Evolutionary conservation across 306 rosid species (phyloP), one percentile per base, ranked within the genome.

Genomic region (Cucurbita argyrosperma): DNA sequence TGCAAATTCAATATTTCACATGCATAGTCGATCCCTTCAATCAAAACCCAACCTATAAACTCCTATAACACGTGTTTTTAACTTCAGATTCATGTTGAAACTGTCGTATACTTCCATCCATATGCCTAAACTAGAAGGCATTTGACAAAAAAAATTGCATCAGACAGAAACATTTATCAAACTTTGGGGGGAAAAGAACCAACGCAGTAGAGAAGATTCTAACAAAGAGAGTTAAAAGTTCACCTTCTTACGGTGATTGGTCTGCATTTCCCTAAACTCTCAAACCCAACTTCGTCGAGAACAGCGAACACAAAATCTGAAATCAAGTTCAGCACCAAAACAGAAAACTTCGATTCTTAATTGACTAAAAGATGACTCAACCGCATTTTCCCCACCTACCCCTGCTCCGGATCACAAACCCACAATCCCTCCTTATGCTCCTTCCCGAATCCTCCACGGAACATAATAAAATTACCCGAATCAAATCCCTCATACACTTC

Each of bases 351-450:
- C 74, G 56, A 76, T 46, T 71, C 65, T 70, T 49, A 81, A 74
- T 81, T 56, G 56, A 50, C 52, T 30, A 35, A 47, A 45, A 15
- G 63, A 73, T 59, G 42, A 60, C 70, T 90, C 79, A 93, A 69
- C 97, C 98, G 83, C 98, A 93, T 90, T 93, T 89, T 45, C 92
- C 96, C 94, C 96, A 90, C 80, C 94, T 87, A 79, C 96, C 90
- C 85, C 96, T 86, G 88, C 96, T 87, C 84, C 90, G 88, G 75
- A 93, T 93, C 79, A 93, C 89, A 85, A 86, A 83, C 62, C 87
- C 90, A 76, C 84, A 86, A 81, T 90, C 85, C 94, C 92, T 80
- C 72, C 80, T 74, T 77, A 83, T 81, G 81, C 83, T 83, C 80
- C 77, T 75, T 23, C 82, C 82, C 62, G 86, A 81, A 84, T 74